Percentiles rank a stretch among this genome's conserved stretches.
Evolutionary conservation across 306 rosid genomes (phyloP).

Genomic region (Pterocarpus santalinus): DNA sequence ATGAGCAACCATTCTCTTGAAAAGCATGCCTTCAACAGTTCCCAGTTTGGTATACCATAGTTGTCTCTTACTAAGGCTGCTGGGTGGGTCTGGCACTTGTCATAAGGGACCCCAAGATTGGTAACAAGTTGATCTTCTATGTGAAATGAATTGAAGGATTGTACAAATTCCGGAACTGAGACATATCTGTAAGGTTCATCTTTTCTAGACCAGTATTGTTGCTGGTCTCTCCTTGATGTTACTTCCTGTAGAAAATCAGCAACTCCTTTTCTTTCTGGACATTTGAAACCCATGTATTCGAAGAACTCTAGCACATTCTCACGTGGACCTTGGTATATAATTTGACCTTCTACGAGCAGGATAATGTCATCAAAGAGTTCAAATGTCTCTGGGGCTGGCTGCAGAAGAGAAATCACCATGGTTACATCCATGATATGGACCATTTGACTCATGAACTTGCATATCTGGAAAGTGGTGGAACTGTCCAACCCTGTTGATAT

Average conservation of each 20-base stretch:
- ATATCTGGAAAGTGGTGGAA: conserved; percentile 86
- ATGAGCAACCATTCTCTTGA: conserved; percentile 73
- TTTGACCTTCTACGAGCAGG: conserved; percentile 78
- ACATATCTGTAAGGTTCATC: conserved; percentile 63
- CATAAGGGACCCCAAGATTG: conserved; percentile 67
- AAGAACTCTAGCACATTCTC: conserved; percentile 72
- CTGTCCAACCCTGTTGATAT: conserved; percentile 95
- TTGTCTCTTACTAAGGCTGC: conserved; percentile 75
- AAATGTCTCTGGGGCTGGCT: conserved; percentile 73
- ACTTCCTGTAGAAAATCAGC: conserved; percentile 93
- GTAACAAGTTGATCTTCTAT: conserved; percentile 59
- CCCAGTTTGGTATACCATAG: conserved; percentile 73
- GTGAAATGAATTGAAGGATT: conserved; percentile 53
- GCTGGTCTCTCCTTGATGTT: conserved; percentile 84
- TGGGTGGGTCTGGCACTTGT: conserved; percentile 58
- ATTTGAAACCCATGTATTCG: conserved; percentile 61
- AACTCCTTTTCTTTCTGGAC: conserved; percentile 87
- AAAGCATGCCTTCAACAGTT: conserved; percentile 78
- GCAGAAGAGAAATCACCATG: conserved; percentile 73
- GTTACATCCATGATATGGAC: conserved; percentile 85
- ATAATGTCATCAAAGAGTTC: conserved; percentile 66
- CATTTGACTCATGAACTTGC: conserved; percentile 85
- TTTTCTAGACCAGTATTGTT: conserved; percentile 76
- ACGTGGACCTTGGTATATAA: conserved; percentile 82
- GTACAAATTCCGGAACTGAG: conserved; percentile 64